Base-by-base conservation (phyloP, 495 filamentous ascomycete genomes). In the Neurospora sp. region DNA sequence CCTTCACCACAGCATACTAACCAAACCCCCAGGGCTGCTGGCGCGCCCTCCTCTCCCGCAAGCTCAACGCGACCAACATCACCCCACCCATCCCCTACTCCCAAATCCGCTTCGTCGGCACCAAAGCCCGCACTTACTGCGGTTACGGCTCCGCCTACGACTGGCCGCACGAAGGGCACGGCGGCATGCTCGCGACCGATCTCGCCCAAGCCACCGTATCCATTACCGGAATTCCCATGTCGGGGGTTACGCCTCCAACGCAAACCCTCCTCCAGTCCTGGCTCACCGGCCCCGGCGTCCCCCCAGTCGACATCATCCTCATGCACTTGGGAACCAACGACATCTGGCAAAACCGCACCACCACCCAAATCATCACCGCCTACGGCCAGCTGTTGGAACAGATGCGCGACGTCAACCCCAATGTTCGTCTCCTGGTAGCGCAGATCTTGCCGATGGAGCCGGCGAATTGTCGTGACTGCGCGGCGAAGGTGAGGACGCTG, bases 301-400 rank as follows among this genome's bases (percentile, higher is more conserved):
- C 5, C 1, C 54, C 54, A 0, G 54, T 62, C 1, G 82, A 86
- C 71, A 74, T 86, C 16, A 81, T 86, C 16, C 77, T 83, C 77
- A 83, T 84, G 82, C 84, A 86, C 77, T 75, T 87, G 14, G 85
- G 85, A 4, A 86, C 85, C 38, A 85, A 85, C 76, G 84, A 86
- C 76, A 80, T 86, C 20, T 85, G 82, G 79, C 80, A 77, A 59
- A 81, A 77, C 69, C 76, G 80, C 59, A 46, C 77, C 5, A 72
- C 79, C 5, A 42, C 20, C 20, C 79, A 78, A 59, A 85, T 87
- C 48, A 71, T 84, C 23, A 72, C 73, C 20, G 81, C 85, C 3
- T 85, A 79, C 71, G 78, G 74, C 9, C 83, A 72, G 27, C 70
- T 86, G 6, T 75, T 85, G 0, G 70, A 72, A 3, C 80, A 81